Conservation (phyloP, 1,284 basidiomycete species). For the Moesziomyces globuligerus region DNA sequence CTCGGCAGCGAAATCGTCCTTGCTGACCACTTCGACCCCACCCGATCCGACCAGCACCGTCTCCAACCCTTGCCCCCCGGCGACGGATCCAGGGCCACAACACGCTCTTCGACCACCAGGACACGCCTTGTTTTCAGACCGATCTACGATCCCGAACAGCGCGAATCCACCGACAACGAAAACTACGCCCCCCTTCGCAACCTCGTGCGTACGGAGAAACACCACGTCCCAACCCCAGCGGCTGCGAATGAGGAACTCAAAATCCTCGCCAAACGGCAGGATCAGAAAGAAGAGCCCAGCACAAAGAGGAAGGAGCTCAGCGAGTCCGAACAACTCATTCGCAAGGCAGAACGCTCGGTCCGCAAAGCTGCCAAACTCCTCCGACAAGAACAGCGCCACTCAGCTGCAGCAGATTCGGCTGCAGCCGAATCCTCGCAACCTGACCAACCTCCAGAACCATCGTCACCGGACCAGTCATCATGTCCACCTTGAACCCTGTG, state of each 20-base stretch:
- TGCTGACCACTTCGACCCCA: conserved; percentile 24
- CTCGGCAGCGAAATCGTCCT: conserved; percentile 41
- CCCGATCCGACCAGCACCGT: conserved; percentile 18
- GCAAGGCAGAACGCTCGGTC: neutral
- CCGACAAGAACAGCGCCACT: neutral
- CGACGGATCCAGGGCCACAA: neutral
- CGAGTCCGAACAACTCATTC: conserved; percentile 4
- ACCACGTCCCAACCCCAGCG: neutral
- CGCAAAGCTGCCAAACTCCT: neutral
- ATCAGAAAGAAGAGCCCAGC: neutral
- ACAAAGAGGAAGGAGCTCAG: conserved; percentile 16
- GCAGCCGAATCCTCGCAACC: too few relatives aligned
- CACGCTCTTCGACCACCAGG: conserved; percentile 3
- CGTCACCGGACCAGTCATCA: neutral
- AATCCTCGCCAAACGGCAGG: neutral
- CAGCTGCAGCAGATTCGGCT: conserved; percentile 1
- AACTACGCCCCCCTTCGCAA: conserved; percentile 3
- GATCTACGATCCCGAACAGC: conserved; percentile 32
- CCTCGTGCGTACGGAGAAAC: neutral
- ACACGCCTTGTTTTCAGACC: conserved; percentile 27
- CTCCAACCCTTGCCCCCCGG: conserved; percentile 18
- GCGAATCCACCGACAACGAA: neutral
- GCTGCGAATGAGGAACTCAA: neutral
- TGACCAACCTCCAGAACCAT: conserved; percentile 4
- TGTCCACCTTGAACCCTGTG: too few relatives aligned